Evolutionary conservation across 108 stramenopile species (phyloP).

Genomic region (Skeletonema grethae): DNA sequence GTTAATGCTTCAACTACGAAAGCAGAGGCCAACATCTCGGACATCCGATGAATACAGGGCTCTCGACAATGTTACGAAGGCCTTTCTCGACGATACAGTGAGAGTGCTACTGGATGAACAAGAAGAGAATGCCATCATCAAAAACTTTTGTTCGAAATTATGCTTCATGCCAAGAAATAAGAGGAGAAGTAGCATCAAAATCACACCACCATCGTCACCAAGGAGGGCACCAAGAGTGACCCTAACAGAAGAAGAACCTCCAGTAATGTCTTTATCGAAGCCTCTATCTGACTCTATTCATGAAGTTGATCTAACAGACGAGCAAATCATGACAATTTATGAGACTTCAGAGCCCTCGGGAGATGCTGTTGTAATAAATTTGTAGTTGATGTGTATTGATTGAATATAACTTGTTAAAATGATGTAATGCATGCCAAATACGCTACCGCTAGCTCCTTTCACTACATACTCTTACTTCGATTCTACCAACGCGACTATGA

Average conservation of each 20-base stretch:
- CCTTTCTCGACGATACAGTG: conserved; percentile 12
- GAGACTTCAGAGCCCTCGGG: neutral
- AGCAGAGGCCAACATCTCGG: neutral
- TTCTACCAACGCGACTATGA: conserved; percentile 59
- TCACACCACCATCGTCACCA: conserved; percentile 29
- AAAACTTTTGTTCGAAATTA: neutral
- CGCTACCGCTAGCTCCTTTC: neutral
- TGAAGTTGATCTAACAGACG: conserved; percentile 23
- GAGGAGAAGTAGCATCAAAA: neutral
- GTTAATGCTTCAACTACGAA: conserved; percentile 4
- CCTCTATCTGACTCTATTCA: neutral
- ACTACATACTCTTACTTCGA: conserved; percentile 35
- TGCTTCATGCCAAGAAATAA: neutral
- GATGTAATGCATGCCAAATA: neutral
- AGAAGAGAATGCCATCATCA: neutral
- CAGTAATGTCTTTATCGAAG: neutral
- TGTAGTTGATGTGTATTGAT: neutral
- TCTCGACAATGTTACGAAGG: conserved; percentile 17
- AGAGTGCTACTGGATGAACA: neutral
- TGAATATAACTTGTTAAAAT: neutral
- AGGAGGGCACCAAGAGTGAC: conserved; percentile 3
- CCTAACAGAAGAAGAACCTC: neutral
- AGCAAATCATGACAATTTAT: conserved; percentile 13
- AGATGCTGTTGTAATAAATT: conserved; percentile 15
- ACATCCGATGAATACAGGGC: conserved; percentile 1